Base-by-base conservation (phyloP, 2,329 filamentous ascomycete genomes). In the Plectosphaerella cucumerina region DNA sequence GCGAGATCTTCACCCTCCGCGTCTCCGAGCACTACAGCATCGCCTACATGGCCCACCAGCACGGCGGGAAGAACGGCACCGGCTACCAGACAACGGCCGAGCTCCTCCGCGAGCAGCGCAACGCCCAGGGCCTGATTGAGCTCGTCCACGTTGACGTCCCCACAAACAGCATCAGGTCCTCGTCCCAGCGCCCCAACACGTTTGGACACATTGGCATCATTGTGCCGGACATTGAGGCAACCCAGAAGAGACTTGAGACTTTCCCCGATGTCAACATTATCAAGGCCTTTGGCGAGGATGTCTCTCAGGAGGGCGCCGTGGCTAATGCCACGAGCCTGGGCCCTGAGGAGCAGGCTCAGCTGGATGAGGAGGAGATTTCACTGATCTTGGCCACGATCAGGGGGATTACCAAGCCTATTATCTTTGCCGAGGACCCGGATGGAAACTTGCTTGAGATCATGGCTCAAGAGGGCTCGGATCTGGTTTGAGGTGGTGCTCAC, bases 1-100 rank as follows among this genome's bases (percentile, higher is more conserved):
- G 67, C 20, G 59, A 65, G 31, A 53, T 69, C 23, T 67, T 69
- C 58, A 68, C 65, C 22, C 46, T 63, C n/a, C 55, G 63, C 26
- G 47, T 63, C 11, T 59, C 62, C 6, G 50, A 58, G 11, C 54
- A 61, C 33, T 65, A 61, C 47, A 61, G 60, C 21, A 57, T 70
- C 52, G 64, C 62, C 41, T 71, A 70, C 56, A 59, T 71, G 57
- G 65, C 60, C 37, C 64, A 70, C 51, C 56, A 60, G 23, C 63
- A 66, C 39, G 69, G 66, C 48, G 67, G 69, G n/a, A 59, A 60
- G 42, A 70, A 69, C 53, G 69, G 69, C 20, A 67, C 63, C 5
- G 68, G 64, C 11, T 70, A 62, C 50, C 67, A 70, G 56, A 68
- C 64, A 2, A 59, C 61, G 17, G 57, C 48, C 6, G 66, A 70